phyloP scores from a whole-genome alignment of 2,329 filamentous ascomycete species.

The Fusarium sp. region DNA sequence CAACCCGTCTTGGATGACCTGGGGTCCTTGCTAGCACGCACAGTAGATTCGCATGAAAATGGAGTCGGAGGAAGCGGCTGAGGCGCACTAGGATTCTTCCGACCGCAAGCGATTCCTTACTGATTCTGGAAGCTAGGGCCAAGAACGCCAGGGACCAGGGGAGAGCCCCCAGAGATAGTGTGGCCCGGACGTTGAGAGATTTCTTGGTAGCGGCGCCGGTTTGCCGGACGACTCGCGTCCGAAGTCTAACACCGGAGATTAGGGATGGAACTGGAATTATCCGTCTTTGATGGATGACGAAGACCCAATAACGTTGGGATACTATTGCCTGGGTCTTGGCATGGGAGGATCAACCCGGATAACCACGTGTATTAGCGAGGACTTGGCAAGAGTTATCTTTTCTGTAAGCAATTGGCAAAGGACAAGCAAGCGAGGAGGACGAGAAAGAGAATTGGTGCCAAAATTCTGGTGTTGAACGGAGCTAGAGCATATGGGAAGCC shows the following conservation, averaged over 20 bases:
- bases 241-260: slow-evolving; percentile 11
- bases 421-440: background rate
- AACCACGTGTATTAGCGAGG: background rate
- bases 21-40: background rate
- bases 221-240: slow-evolving; percentile 6
- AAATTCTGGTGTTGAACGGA: background rate
- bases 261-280: slow-evolving; percentile 7
- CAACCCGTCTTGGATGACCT: background rate
- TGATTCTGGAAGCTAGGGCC: background rate
- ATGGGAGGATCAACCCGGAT: background rate
- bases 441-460: background rate
- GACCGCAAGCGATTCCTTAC: background rate
- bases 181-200: background rate
- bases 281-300: background rate
- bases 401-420: background rate
- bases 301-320: background rate
- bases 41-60: background rate
- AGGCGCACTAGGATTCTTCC: background rate
- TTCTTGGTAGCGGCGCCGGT: slow-evolving; percentile 5
- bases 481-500: background rate
- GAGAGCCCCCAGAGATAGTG: background rate
- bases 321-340: background rate
- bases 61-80: background rate
- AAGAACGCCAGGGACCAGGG: background rate
- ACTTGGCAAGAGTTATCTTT: background rate